Evolutionary conservation across 306 rosid species (phyloP).

Genomic region (Lupinus albus): DNA sequence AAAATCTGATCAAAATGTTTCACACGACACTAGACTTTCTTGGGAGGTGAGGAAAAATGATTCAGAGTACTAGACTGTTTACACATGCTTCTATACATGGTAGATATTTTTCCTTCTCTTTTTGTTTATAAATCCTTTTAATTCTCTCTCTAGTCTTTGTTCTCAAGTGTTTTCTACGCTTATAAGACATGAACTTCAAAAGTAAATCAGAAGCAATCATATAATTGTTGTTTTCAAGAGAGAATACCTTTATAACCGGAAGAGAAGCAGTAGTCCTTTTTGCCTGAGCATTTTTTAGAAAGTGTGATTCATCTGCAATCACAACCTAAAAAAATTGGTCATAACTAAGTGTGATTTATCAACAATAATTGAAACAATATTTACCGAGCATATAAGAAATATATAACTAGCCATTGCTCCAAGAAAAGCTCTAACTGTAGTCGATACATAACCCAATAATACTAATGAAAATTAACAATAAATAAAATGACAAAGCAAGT

Average conservation of each 20-base stretch:
- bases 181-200: constrained; percentile 14
- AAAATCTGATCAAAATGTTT: constrained; percentile 17
- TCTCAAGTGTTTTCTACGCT: not conserved
- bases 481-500: not conserved
- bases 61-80: constrained; percentile 13
- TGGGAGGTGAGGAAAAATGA: constrained; percentile 30
- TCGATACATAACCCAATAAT: constrained; percentile 4
- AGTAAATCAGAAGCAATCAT: constrained; percentile 33
- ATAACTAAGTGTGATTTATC: too few relatives aligned
- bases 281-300: constrained; percentile 91
- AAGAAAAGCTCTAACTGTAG: constrained; percentile 17
- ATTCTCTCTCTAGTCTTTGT: not conserved
- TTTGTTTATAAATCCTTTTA: constrained; percentile 27
- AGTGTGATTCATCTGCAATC: constrained; percentile 98
- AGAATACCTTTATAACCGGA: constrained; percentile 82
- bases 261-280: constrained; percentile 87
- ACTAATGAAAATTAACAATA: not conserved
- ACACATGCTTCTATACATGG: constrained; percentile 15
- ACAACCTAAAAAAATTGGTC: constrained; percentile 61
- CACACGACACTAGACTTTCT: constrained; percentile 30
- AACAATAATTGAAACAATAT: too few relatives aligned
- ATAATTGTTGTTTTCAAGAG: constrained; percentile 37
- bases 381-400: not conserved
- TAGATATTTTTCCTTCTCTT: not conserved
- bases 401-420: constrained; percentile 3